Evolutionary conservation across 306 rosid genomes (phyloP), one percentile per base, ranked within the genome.

Genomic region (Lagenaria siceraria): DNA sequence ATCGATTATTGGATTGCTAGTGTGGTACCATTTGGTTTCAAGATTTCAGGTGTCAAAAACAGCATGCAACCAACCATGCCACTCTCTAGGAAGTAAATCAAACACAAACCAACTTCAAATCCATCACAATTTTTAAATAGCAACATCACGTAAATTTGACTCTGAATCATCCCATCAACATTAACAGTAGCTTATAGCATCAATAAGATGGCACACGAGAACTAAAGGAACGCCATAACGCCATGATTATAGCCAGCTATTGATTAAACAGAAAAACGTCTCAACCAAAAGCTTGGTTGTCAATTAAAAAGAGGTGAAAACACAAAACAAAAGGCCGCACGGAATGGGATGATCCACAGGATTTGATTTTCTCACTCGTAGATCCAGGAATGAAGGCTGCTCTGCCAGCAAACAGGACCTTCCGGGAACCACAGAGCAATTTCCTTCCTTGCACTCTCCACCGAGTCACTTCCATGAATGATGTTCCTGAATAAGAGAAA

Each of bases 371-470:
- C 77, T 78, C 78, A 91, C 81, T 95, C 97, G 3, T 92, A 88
- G 88, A 95, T 88, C 98, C 98, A 95, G 0, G 79, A 61, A 86
- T 85, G 94, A 52, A 80, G 80, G 78, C 88, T 82, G 91, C 98
- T 89, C 87, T 90, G 83, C 97, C 97, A 95, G 79, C 40, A 8
- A 40, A 82, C 88, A 40, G 92, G 83, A 24, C 97, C 97, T 6
- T 95, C 96, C 1, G 96, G 91, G 86, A 95, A 95, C 98, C 98
- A 95, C 65, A 95, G 79, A 10, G 89, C 96, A 74, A 95, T 95
- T 83, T 95, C 98, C 83, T 92, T 95, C 80, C 36, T 62, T 4
- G 91, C 97, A 70, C 93, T 89, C 84, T 95, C 98, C 36, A 86
- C 90, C 0, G 97, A 81, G 71, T 95, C 98, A 59, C 97, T 95